Evolutionary conservation across 768 basidiomycete species (phyloP).

Genomic region (Gyrodon lividus): DNA sequence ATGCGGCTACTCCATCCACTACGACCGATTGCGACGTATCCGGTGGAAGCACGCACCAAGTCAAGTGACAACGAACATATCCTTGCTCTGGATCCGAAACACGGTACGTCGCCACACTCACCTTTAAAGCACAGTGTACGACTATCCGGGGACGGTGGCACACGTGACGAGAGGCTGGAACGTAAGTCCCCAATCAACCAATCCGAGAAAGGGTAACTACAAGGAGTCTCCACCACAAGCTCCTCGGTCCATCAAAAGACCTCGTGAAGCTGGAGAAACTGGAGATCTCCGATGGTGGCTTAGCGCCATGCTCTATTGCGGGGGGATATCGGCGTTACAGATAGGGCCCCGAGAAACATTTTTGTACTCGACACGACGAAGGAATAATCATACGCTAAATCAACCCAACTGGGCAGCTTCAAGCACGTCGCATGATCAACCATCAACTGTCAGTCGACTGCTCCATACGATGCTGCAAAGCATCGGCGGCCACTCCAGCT

Average conservation of each 20-base stretch:
- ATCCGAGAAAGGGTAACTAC: not conserved
- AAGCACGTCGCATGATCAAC: not conserved
- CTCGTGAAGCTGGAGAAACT: not conserved
- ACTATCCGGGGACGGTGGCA: not conserved
- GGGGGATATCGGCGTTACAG: not conserved
- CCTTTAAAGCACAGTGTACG: not conserved
- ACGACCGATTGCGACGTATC: not conserved
- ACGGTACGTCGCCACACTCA: too few relatives aligned
- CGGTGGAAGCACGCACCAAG: not conserved
- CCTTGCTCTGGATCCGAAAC: not conserved
- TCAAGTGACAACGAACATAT: not conserved
- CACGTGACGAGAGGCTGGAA: not conserved
- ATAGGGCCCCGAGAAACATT: not conserved
- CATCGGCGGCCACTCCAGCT: not conserved
- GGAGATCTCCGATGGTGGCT: not conserved
- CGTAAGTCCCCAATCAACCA: not conserved
- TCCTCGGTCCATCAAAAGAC: not conserved
- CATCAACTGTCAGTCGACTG: not conserved
- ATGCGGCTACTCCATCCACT: not conserved
- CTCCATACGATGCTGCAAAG: not conserved
- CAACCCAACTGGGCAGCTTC: too few relatives aligned
- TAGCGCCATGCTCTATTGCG: not conserved
- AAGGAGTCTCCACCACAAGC: not conserved
- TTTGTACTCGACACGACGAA: too few relatives aligned
- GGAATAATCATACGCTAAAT: too few relatives aligned